Conservation (phyloP, 2,329 filamentous ascomycete genomes). For the Arthrobotrys conoides region DNA sequence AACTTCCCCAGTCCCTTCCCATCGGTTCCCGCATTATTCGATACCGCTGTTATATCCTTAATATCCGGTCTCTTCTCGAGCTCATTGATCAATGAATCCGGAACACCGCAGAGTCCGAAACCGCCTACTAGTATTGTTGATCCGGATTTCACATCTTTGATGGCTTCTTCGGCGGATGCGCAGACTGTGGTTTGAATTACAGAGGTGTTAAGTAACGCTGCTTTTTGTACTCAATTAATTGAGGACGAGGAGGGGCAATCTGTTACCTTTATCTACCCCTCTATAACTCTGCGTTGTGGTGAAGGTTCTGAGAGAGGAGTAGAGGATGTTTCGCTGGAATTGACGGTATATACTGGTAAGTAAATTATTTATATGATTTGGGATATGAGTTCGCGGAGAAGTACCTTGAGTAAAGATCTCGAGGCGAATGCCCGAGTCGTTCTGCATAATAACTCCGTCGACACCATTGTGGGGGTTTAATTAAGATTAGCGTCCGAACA, state of each 20-base stretch:
- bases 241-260: background rate
- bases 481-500: background rate
- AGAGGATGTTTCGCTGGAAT: constrained; percentile 47
- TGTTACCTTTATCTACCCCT: constrained; percentile 49
- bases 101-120: constrained; percentile 85
- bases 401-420: constrained; percentile 50
- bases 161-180: constrained; percentile 75
- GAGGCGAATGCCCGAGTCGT: constrained; percentile 50
- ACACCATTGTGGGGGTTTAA: constrained; percentile 29
- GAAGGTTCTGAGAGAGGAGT: constrained; percentile 56
- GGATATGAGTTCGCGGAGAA: background rate
- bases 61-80: constrained; percentile 69
- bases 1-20: constrained; percentile 78
- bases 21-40: constrained; percentile 83
- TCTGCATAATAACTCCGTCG: constrained; percentile 38
- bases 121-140: constrained; percentile 81
- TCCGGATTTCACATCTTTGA: constrained; percentile 79
- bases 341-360: background rate
- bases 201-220: background rate
- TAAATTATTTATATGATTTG: background rate
- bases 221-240: background rate
- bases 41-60: constrained; percentile 77
- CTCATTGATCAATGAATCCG: constrained; percentile 80
- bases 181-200: constrained; percentile 60
- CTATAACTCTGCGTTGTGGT: constrained; percentile 56